Conservation (phyloP, 768 basidiomycete species). For the Gelatoporia subvermispora region DNA sequence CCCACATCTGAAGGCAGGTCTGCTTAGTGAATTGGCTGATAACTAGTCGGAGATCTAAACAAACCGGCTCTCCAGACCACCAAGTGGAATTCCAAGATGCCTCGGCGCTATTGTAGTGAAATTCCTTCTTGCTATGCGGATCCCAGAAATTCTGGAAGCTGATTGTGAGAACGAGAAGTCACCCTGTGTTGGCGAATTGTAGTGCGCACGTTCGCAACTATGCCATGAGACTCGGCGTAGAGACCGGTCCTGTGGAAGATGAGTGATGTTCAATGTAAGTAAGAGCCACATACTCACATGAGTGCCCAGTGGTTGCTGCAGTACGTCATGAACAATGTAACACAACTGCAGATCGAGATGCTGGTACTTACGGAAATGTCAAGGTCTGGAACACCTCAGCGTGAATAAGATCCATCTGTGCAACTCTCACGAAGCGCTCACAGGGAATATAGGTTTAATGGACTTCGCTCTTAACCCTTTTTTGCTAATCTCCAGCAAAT, state of each 20-base stretch:
- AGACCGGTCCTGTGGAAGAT: slow-evolving; percentile 68
- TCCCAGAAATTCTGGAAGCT: slow-evolving; percentile 78
- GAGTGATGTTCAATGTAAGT: neutral
- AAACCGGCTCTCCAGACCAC: slow-evolving; percentile 89
- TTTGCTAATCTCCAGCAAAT: slow-evolving; percentile 74
- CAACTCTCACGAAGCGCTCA: slow-evolving; percentile 34
- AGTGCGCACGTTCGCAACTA: slow-evolving; percentile 73
- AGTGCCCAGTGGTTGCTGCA: slow-evolving; percentile 84
- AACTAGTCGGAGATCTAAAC: slow-evolving; percentile 13
- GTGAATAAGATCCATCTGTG: neutral
- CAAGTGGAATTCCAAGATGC: slow-evolving; percentile 65
- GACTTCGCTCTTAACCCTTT: slow-evolving; percentile 84
- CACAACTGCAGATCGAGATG: neutral
- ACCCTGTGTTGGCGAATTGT: neutral
- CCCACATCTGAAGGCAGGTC: slow-evolving; percentile 67
- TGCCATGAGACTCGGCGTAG: slow-evolving; percentile 86
- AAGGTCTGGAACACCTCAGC: slow-evolving; percentile 49
- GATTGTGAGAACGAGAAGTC: neutral
- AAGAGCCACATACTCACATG: slow-evolving; percentile 47
- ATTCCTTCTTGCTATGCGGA: slow-evolving; percentile 54
- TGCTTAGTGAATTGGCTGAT: neutral
- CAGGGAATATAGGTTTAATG: slow-evolving; percentile 85
- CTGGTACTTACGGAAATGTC: slow-evolving; percentile 76
- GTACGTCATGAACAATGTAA: no score
- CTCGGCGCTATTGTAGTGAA: slow-evolving; percentile 63